Conservation (phyloP, 768 basidiomycete species). For the Lactifluus subvellereus region DNA sequence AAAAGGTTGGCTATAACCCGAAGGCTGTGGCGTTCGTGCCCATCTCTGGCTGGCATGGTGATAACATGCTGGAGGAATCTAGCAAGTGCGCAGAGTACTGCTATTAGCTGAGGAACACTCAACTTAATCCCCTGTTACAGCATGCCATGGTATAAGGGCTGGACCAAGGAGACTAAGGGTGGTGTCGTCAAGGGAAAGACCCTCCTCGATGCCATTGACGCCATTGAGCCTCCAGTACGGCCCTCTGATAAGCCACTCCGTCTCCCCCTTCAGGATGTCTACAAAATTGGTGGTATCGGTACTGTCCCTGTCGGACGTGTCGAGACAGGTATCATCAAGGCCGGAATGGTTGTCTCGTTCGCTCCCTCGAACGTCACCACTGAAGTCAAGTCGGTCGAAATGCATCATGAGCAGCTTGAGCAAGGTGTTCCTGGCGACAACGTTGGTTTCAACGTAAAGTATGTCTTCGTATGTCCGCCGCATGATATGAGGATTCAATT, state of each 20-base stretch:
- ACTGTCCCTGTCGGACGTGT: slow-evolving; percentile 99
- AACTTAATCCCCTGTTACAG: slow-evolving; percentile 37
- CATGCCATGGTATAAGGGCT: slow-evolving; percentile 99
- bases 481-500: neutral
- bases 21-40: slow-evolving; percentile 98
- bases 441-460: slow-evolving; percentile 99
- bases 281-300: slow-evolving; percentile 99
- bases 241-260: slow-evolving; percentile 99
- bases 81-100: slow-evolving; percentile 55
- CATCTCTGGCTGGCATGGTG: slow-evolving; percentile 99
- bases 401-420: slow-evolving; percentile 98
- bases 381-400: slow-evolving; percentile 99
- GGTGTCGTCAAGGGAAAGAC: slow-evolving; percentile 97
- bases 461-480: slow-evolving; percentile 28
- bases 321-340: slow-evolving; percentile 99
- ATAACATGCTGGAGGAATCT: slow-evolving; percentile 99
- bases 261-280: slow-evolving; percentile 99
- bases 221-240: slow-evolving; percentile 95
- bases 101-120: neutral
- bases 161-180: slow-evolving; percentile 93
- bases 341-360: slow-evolving; percentile 98
- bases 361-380: slow-evolving; percentile 98
- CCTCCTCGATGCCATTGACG: slow-evolving; percentile 98
- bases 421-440: slow-evolving; percentile 97
- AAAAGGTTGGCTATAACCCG: slow-evolving; percentile 99